Conservation (phyloP, 176 grass and related monocot species). For the Oryza rufipogon region DNA sequence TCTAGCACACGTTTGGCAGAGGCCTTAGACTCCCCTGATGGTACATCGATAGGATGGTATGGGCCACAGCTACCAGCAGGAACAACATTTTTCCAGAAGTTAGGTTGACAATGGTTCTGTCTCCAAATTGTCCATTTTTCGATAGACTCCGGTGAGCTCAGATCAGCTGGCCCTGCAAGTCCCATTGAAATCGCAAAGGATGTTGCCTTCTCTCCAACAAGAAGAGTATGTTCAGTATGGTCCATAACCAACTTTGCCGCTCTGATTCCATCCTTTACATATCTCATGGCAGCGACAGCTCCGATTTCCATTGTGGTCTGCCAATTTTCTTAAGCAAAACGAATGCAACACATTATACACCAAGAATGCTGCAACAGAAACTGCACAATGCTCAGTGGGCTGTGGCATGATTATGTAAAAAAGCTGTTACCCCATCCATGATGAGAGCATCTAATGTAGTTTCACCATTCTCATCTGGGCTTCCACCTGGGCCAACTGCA, state of each 20-base stretch:
- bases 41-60: slow-evolving; percentile 46
- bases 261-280: slow-evolving; percentile 85
- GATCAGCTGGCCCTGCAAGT: slow-evolving; percentile 80
- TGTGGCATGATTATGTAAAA: slow-evolving; percentile 15
- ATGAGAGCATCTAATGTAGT: slow-evolving; percentile 98
- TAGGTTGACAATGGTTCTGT: slow-evolving; percentile 75
- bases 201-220: slow-evolving; percentile 91
- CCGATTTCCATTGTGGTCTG: slow-evolving; percentile 93
- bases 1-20: slow-evolving; percentile 5
- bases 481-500: slow-evolving; percentile 88
- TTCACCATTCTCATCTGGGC: slow-evolving; percentile 92
- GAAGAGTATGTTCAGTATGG: slow-evolving; percentile 71
- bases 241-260: slow-evolving; percentile 90
- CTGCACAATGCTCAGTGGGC: background rate
- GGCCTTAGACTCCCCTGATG: slow-evolving; percentile 10
- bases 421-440: slow-evolving; percentile 87
- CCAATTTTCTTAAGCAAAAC: slow-evolving; percentile 53
- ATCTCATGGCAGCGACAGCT: slow-evolving; percentile 90
- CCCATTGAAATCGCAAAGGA: slow-evolving; percentile 97
- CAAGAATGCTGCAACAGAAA: slow-evolving; percentile 22
- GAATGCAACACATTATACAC: slow-evolving; percentile 37
- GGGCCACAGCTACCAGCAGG: slow-evolving; percentile 68
- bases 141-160: slow-evolving; percentile 77
- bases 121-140: slow-evolving; percentile 80
- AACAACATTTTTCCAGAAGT: slow-evolving; percentile 84